Percentiles rank a stretch among this genome's conserved stretches.
Evolutionary conservation across 1,284 basidiomycete species (phyloP).

Genomic region (Mycena sp.): DNA sequence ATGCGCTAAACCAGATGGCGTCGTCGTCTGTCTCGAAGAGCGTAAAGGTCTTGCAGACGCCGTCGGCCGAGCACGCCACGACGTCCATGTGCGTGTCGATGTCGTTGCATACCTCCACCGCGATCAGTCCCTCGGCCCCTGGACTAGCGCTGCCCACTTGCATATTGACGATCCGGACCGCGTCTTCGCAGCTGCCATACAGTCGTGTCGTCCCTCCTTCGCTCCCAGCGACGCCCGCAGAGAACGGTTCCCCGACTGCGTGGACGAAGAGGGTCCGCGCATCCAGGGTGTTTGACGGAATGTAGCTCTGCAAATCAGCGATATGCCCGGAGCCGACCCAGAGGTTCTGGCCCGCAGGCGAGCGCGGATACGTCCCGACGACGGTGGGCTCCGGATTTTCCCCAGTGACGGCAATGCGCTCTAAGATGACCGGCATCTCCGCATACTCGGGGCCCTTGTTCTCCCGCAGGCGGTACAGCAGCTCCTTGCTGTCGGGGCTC

Average conservation of each 20-base stretch:
- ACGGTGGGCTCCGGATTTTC: constrained; percentile 21
- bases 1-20: constrained; percentile 47
- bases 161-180: constrained; percentile 43
- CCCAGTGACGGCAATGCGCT: constrained; percentile 34
- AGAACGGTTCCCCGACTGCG: constrained; percentile 18
- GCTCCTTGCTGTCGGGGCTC: constrained; percentile 39
- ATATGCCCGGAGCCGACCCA: constrained; percentile 39
- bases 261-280: constrained; percentile 40
- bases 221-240: background rate
- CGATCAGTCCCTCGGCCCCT: constrained; percentile 33
- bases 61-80: constrained; percentile 29
- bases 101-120: constrained; percentile 43
- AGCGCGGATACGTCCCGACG: constrained; percentile 38
- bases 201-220: constrained; percentile 27
- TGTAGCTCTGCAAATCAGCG: constrained; percentile 39
- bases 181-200: constrained; percentile 42
- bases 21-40: constrained; percentile 42
- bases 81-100: constrained; percentile 44
- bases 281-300: constrained; percentile 40
- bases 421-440: constrained; percentile 38
- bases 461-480: constrained; percentile 41
- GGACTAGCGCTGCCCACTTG: constrained; percentile 7
- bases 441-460: constrained; percentile 39
- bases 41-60: constrained; percentile 18
- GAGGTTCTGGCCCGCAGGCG: constrained; percentile 40